phyloP scores from a whole-genome alignment of 352 stramenopile species.

The Phytophthora citrophthora region DNA sequence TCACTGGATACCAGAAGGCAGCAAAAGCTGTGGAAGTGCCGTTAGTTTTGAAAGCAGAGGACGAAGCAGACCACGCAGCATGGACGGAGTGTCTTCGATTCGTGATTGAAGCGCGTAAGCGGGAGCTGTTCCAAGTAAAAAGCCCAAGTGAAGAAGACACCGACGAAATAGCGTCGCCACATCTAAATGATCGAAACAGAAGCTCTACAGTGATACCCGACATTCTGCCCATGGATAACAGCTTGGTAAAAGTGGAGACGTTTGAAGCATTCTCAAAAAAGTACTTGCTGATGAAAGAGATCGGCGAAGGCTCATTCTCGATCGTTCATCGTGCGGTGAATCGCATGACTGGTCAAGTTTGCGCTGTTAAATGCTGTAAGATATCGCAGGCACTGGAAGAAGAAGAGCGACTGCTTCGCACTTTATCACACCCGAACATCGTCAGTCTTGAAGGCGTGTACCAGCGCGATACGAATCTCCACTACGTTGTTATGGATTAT shows the following conservation, averaged over 20 bases:
- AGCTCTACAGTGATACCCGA: background rate
- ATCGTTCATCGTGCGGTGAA: conserved; percentile 84
- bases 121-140: conserved; percentile 29
- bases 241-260: conserved; percentile 20
- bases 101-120: conserved; percentile 61
- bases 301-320: conserved; percentile 85
- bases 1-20: conserved; percentile 43
- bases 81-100: conserved; percentile 60
- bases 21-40: conserved; percentile 51
- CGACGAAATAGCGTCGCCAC: conserved; percentile 6
- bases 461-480: conserved; percentile 63
- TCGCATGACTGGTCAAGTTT: conserved; percentile 63
- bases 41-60: conserved; percentile 58
- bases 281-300: conserved; percentile 82
- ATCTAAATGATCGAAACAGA: conserved; percentile 7
- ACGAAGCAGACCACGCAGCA: conserved; percentile 42
- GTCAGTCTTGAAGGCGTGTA: conserved; percentile 76
- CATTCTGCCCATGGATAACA: background rate
- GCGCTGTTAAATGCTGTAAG: conserved; percentile 82
- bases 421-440: conserved; percentile 72
- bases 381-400: conserved; percentile 64
- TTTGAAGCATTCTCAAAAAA: conserved; percentile 53
- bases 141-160: conserved; percentile 20
- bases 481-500: conserved; percentile 87
- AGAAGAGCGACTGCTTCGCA: conserved; percentile 71